Percentiles rank a stretch among this genome's conserved stretches.
These are phyloP conservation scores for Russula sp. DNA, from an alignment of 768 basidiomycete genomes.

Conservation along the genomic window DNA sequence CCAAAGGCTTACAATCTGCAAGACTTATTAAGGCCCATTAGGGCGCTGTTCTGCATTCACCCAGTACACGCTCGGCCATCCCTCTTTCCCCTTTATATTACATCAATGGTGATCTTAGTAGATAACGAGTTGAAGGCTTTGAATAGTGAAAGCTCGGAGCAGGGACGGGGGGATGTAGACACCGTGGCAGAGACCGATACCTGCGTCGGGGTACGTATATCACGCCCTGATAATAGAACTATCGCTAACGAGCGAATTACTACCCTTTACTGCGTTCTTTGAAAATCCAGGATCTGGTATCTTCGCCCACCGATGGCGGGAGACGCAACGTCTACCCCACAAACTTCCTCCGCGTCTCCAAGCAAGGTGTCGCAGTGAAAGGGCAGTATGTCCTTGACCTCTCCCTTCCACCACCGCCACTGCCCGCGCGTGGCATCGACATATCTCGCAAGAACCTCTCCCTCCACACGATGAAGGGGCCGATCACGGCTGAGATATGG, in stretches of 20 bases:
- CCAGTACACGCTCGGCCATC: too few species aligned
- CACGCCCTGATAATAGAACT: too few species aligned
- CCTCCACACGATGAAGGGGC: background rate
- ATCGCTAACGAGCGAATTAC: too few species aligned
- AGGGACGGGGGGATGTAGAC: too few species aligned
- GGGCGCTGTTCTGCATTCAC: too few species aligned
- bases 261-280: background rate
- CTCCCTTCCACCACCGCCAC: background rate
- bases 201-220: background rate
- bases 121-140: background rate
- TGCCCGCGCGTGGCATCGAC: too few species aligned
- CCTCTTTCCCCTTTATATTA: background rate
- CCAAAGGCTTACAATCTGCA: too few species aligned
- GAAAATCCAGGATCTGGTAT: background rate
- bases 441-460: slow-evolving; percentile 1
- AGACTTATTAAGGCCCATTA: too few species aligned
- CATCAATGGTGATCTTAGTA: background rate
- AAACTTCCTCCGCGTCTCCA: slow-evolving; percentile 1
- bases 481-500: slow-evolving; percentile 2
- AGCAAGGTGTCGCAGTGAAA: background rate
- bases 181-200: too few species aligned
- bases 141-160: too few species aligned
- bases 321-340: background rate
- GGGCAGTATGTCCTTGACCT: slow-evolving; percentile 6
- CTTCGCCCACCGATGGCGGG: too few species aligned